phyloP scores from a whole-genome alignment of 2,329 filamentous ascomycete genomes.

The Amylocarpus encephaloides region DNA sequence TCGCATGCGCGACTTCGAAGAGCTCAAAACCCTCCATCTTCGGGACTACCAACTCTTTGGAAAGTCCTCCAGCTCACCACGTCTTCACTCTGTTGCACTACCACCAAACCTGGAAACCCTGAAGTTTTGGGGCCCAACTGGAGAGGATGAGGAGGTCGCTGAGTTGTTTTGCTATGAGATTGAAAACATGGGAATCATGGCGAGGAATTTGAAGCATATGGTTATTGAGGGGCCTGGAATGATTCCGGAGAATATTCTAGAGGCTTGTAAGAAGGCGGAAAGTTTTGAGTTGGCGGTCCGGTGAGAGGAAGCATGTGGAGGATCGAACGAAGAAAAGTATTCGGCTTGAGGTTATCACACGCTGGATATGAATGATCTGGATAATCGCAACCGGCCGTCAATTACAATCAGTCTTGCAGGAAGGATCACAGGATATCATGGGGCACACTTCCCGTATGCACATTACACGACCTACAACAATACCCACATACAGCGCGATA shows the following conservation, averaged over 20 bases:
- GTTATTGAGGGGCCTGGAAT: conserved; percentile 28
- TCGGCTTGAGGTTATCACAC: no score
- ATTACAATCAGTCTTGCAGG: no score
- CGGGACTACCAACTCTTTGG: conserved; percentile 45
- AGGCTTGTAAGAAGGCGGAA: conserved; percentile 2
- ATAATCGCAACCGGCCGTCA: no score
- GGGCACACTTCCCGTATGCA: no score
- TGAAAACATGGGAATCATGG: conserved; percentile 34
- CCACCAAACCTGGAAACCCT: conserved; percentile 41
- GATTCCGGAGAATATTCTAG: not conserved
- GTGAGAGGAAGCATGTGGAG: not conserved
- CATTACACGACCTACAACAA: no score
- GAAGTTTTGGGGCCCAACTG: conserved; percentile 41
- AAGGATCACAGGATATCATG: no score
- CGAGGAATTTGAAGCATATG: conserved; percentile 34
- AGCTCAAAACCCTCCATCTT: conserved; percentile 37
- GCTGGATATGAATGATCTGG: no score
- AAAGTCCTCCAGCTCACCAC: conserved; percentile 34
- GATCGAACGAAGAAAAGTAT: no score
- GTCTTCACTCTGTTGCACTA: conserved; percentile 41
- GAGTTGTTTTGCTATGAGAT: conserved; percentile 40
- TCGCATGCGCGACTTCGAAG: conserved; percentile 39
- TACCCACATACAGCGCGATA: no score
- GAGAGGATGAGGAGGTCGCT: conserved; percentile 41
- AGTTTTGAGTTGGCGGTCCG: not conserved